Evolutionary conservation across 2,329 filamentous ascomycete genomes (phyloP).

Genomic region (Aspergillus thermomutatus): DNA sequence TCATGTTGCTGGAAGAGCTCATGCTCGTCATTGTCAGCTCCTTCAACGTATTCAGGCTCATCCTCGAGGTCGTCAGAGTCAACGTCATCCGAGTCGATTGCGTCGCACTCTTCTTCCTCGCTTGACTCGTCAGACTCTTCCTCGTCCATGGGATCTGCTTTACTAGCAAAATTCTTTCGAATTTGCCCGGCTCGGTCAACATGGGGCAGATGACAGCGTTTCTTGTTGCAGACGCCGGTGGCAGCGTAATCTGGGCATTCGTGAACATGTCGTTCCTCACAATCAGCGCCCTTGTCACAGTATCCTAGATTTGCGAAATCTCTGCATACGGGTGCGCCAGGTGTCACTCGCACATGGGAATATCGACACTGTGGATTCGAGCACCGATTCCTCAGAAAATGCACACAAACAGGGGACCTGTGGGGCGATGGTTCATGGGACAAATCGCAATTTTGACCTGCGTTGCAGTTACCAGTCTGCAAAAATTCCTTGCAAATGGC

Average conservation of each 20-base stretch:
- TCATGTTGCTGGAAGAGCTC: slow-evolving; percentile 51
- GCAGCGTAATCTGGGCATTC: slow-evolving; percentile 97
- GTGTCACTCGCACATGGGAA: slow-evolving; percentile 75
- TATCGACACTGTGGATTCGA: slow-evolving; percentile 83
- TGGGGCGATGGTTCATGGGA: slow-evolving; percentile 82
- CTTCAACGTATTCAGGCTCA: slow-evolving; percentile 37
- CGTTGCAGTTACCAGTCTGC: slow-evolving; percentile 71
- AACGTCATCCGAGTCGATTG: slow-evolving; percentile 66
- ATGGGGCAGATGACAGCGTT: slow-evolving; percentile 81
- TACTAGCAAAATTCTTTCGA: slow-evolving; percentile 52
- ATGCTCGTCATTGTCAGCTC: slow-evolving; percentile 40
- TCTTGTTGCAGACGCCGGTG: slow-evolving; percentile 74
- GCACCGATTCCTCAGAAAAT: slow-evolving; percentile 87
- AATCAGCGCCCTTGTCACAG: slow-evolving; percentile 76
- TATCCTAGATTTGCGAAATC: slow-evolving; percentile 83
- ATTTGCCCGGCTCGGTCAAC: slow-evolving; percentile 82
- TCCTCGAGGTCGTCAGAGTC: slow-evolving; percentile 62
- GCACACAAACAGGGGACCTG: slow-evolving; percentile 81
- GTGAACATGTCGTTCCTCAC: slow-evolving; percentile 78
- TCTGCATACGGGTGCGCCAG: slow-evolving; percentile 75
- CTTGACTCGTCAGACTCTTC: slow-evolving; percentile 70
- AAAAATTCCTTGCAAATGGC: slow-evolving; percentile 88
- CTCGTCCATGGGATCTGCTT: slow-evolving; percentile 39
- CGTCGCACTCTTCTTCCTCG: slow-evolving; percentile 65
- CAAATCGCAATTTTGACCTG: slow-evolving; percentile 79